Base-by-base conservation (phyloP, 805 yeast species). In the Deakozyma indianensis region DNA sequence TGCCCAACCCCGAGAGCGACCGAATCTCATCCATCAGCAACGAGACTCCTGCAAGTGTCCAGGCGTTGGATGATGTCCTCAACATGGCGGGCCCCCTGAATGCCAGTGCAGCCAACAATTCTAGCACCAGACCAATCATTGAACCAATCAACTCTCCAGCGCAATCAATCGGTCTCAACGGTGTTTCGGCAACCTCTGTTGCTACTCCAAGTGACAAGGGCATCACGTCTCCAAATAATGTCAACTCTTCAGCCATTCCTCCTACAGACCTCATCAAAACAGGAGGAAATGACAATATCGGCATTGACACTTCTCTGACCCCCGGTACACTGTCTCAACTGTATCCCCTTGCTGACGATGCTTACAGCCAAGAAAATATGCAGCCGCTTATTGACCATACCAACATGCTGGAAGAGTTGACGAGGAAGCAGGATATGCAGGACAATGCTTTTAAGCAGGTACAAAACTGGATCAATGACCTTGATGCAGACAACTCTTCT, bases 391-490 rank as follows among this genome's bases (percentile, higher is more conserved):
- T 45, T 11, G 48, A 46, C 14, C 51, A 51, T n/a, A 11, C 38
- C 9, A 32, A 20, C 18, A 32, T 32, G 38, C 42, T 59, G 20
- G 59, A 56, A 23, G 51, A 50, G 20, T 46, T 60, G 20, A 44
- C 54, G 18, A 43, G 47, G 15, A 50, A 54, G 23, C 45, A 60
- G 16, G 60, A 53, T 7, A 41, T 52, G 25, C 62, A 59, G 40
- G 60, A 56, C 22, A 45, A 50, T 35, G 50, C 57, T 1, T 52
- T 60, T 15, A 56, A 57, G 43, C 56, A 55, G 41, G 57, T 60
- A 4, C 60, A 60, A 47, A 60, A 60, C 32, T 58, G 61, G 61
- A 50, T 60, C 24, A 43, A 49, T 14, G 43, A 45, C 41, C 46
- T 50, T 38, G 41, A 32, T n/a, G 18, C 38, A 32, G 18, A 5